Percentiles rank a stretch among this genome's conserved stretches.
Conservation (phyloP, 2,329 filamentous ascomycete genomes). For the Sclerotinia subarctica region DNA sequence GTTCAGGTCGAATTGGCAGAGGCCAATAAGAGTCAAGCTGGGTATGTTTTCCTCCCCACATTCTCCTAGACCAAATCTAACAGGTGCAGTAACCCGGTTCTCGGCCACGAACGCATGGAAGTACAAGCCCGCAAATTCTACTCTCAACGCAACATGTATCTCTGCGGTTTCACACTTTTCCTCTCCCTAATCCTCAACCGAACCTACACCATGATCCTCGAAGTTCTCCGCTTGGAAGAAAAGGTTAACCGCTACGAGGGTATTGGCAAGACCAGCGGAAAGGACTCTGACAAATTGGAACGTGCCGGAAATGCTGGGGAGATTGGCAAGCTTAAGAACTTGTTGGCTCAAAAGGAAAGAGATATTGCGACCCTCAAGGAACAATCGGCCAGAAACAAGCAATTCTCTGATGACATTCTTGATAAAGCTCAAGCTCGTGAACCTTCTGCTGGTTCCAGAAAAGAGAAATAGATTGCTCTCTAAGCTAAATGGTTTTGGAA, state of each 20-base stretch:
- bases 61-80: constrained; percentile 28
- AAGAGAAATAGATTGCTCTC: constrained; percentile 1
- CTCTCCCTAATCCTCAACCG: constrained; percentile 98
- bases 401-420: constrained; percentile 12
- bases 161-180: constrained; percentile 98
- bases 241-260: constrained; percentile 82
- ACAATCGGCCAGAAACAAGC: constrained; percentile 52
- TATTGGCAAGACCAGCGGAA: constrained; percentile 54
- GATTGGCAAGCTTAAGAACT: constrained; percentile 64
- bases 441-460: constrained; percentile 8
- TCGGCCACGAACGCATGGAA: constrained; percentile 94
- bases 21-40: constrained; percentile 58
- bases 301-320: constrained; percentile 72
- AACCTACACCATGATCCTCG: constrained; percentile 78
- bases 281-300: constrained; percentile 69
- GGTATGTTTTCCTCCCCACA: constrained; percentile 28
- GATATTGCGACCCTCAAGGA: constrained; percentile 59
- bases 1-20: constrained; percentile 84
- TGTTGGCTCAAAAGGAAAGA: constrained; percentile 69
- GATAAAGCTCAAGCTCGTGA: constrained; percentile 14
- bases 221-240: constrained; percentile 71
- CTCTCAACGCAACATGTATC: constrained; percentile 99
- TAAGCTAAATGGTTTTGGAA: background rate
- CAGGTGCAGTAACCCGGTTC: constrained; percentile 57
- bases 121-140: constrained; percentile 99